These are phyloP conservation scores for Phoenix roebelenii DNA, from an alignment of 176 grass and related monocot genomes.

Conservation along the genomic window DNA sequence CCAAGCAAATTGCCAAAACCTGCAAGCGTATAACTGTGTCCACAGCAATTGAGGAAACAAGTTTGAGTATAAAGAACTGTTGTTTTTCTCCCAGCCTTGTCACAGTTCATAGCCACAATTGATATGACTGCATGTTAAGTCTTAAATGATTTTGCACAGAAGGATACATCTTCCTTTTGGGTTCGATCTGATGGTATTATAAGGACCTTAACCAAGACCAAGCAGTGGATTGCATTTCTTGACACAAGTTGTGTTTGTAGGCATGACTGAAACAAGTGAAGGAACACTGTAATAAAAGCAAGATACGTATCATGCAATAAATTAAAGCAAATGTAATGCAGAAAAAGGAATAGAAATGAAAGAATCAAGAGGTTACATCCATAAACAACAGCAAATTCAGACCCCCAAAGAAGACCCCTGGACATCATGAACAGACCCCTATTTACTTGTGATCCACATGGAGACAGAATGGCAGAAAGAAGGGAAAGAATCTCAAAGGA, in stretches of 20 bases:
- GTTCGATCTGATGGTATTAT: slow-evolving; percentile 93
- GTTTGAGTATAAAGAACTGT: neutral
- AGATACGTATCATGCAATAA: slow-evolving; percentile 5
- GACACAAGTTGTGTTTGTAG: slow-evolving; percentile 72
- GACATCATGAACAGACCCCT: slow-evolving; percentile 86
- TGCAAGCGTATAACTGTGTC: slow-evolving; percentile 73
- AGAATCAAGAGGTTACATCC: slow-evolving; percentile 51
- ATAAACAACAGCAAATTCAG: slow-evolving; percentile 82
- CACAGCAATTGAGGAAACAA: slow-evolving; percentile 36
- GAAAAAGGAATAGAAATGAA: slow-evolving; percentile 15
- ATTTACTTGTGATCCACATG: slow-evolving; percentile 57
- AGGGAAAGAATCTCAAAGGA: slow-evolving; percentile 66
- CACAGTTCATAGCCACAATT: too few species aligned
- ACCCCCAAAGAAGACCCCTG: slow-evolving; percentile 71
- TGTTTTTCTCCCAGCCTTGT: too few species aligned
- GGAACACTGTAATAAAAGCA: slow-evolving; percentile 21
- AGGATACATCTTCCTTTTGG: slow-evolving; percentile 89
- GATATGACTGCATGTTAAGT: neutral
- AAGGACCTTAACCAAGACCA: slow-evolving; percentile 88
- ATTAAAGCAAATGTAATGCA: neutral
- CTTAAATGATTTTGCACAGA: slow-evolving; percentile 8
- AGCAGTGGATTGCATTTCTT: slow-evolving; percentile 78
- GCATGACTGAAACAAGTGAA: slow-evolving; percentile 65
- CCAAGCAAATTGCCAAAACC: slow-evolving; percentile 94
- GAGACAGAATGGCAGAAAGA: slow-evolving; percentile 49